Percentiles rank a stretch among this genome's conserved stretches.
phyloP scores from a whole-genome alignment of 2,329 filamentous ascomycete species.

The Aspergillus ochraceoroseus region DNA sequence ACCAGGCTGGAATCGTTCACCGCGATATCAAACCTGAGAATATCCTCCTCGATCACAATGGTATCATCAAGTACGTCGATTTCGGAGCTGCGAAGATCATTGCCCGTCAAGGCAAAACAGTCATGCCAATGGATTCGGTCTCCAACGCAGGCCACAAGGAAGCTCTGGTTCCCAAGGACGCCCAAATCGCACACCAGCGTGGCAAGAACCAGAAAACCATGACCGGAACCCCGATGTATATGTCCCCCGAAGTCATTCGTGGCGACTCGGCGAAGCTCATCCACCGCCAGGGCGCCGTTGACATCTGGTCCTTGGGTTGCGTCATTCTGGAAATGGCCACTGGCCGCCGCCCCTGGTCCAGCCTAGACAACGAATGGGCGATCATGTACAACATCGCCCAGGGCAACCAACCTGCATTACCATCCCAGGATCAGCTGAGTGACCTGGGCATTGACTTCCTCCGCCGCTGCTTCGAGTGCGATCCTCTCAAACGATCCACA shows the following conservation, averaged over 20 bases:
- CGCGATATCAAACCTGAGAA: constrained; percentile 98
- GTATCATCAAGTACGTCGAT: constrained; percentile 98
- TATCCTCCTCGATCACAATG: constrained; percentile 92
- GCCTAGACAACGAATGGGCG: constrained; percentile 96
- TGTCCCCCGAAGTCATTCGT: constrained; percentile 98
- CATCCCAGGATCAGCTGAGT: constrained; percentile 75
- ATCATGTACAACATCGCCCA: constrained; percentile 99
- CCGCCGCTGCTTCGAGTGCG: constrained; percentile 75
- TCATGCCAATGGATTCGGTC: constrained; percentile 61
- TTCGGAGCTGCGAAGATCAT: constrained; percentile 98
- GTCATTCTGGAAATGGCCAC: constrained; percentile 98
- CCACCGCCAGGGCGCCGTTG: constrained; percentile 77
- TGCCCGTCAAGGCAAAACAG: constrained; percentile 82
- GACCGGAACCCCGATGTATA: constrained; percentile 99
- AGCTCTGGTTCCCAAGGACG: constrained; percentile 28
- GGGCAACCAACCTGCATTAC: constrained; percentile 84
- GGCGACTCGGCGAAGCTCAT: constrained; percentile 69
- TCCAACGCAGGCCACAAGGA: constrained; percentile 43
- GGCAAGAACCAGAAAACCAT: constrained; percentile 73
- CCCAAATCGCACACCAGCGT: constrained; percentile 28
- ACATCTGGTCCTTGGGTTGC: constrained; percentile 95
- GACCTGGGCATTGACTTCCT: constrained; percentile 82
- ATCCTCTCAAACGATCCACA: constrained; percentile 71
- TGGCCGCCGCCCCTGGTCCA: constrained; percentile 87
- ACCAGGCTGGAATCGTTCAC: constrained; percentile 86